Conservation (phyloP, 768 basidiomycete species). For the Epithele typhae region DNA sequence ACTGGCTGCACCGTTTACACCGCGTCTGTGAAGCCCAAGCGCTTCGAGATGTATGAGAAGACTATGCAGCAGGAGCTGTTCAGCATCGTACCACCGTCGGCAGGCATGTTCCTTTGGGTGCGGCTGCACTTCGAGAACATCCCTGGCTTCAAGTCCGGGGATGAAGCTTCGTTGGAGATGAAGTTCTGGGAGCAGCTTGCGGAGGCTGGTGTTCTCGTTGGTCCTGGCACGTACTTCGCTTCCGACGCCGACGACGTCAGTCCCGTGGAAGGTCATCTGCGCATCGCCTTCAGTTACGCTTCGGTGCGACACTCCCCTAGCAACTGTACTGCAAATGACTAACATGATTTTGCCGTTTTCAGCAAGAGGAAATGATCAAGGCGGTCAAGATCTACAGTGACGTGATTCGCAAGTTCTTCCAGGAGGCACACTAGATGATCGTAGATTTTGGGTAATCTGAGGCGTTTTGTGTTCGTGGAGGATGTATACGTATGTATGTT, state of each 20-base stretch:
- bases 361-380: conserved; percentile 38
- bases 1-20: conserved; percentile 40
- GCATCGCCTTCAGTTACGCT: conserved; percentile 52
- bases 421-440: conserved; percentile 8
- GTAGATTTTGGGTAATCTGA: too few species aligned
- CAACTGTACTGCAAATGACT: neutral
- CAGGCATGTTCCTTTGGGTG: conserved; percentile 85
- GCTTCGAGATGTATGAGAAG: conserved; percentile 37
- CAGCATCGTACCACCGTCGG: conserved; percentile 68
- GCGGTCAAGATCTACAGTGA: conserved; percentile 41
- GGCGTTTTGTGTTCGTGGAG: too few species aligned
- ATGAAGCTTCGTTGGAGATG: conserved; percentile 44
- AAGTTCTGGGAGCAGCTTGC: conserved; percentile 59
- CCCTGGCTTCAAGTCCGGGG: conserved; percentile 35
- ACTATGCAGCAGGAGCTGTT: conserved; percentile 37
- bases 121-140: conserved; percentile 59
- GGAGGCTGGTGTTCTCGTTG: conserved; percentile 58
- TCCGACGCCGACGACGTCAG: conserved; percentile 24
- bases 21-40: conserved; percentile 36
- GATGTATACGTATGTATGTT: too few species aligned
- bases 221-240: conserved; percentile 54
- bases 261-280: conserved; percentile 42
- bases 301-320: conserved; percentile 33
- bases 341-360: too few species aligned
- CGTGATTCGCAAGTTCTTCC: conserved; percentile 42